phyloP scores from a whole-genome alignment of 768 basidiomycete genomes.

The Hortiboletus flavorubellus region DNA sequence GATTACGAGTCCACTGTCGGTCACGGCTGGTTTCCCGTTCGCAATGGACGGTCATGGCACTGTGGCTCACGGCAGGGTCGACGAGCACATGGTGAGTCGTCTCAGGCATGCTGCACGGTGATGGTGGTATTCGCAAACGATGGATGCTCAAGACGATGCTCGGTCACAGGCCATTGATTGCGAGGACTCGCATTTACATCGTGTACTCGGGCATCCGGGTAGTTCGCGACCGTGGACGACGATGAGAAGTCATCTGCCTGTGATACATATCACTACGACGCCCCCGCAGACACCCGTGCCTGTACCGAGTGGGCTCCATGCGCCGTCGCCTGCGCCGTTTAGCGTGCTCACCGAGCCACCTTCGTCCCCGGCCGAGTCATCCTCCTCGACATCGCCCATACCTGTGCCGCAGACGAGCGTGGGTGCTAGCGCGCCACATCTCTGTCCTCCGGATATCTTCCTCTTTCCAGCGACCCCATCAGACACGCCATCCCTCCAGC shows the following conservation, averaged over 20 bases:
- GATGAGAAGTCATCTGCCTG: conserved; percentile 19
- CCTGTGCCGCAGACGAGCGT: background rate
- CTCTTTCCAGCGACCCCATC: conserved; percentile 27
- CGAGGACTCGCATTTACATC: conserved; percentile 16
- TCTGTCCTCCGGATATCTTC: conserved; percentile 28
- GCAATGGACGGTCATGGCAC: background rate
- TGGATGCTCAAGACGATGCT: conserved; percentile 8
- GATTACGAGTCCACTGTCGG: conserved; percentile 37
- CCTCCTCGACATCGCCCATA: conserved; percentile 14
- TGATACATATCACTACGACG: conserved; percentile 26
- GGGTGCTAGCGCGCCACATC: background rate
- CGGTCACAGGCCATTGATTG: conserved; percentile 23
- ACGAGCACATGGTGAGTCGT: conserved; percentile 46
- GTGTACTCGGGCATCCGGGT: conserved; percentile 10
- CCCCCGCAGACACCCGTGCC: background rate
- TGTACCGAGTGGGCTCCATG: background rate
- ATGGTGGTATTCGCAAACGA: background rate
- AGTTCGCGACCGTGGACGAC: conserved; percentile 12
- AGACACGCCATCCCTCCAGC: conserved; percentile 17
- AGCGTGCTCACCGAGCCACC: conserved; percentile 25
- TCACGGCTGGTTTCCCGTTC: conserved; percentile 14
- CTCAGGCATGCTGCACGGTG: background rate
- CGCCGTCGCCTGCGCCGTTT: conserved; percentile 21
- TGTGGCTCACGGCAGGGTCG: conserved; percentile 22
- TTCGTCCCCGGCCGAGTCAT: conserved; percentile 20